These are phyloP conservation scores for Alternaria solani DNA, from an alignment of 2,329 filamentous ascomycete species.

Conservation along the genomic window DNA sequence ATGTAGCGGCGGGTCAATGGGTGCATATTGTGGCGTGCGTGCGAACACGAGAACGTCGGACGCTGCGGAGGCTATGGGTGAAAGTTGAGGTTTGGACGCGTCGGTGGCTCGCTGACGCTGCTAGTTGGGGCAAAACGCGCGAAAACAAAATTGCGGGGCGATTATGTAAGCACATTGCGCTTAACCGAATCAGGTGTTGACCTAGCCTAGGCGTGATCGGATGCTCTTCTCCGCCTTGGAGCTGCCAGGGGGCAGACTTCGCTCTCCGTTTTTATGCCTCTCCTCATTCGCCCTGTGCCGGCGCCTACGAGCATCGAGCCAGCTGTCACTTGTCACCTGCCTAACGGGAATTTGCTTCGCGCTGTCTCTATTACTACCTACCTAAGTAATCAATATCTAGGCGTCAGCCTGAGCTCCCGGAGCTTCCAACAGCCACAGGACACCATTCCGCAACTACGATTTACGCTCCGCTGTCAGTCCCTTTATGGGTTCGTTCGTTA, in stretches of 20 bases:
- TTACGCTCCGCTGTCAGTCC: not conserved
- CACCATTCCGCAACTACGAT: not conserved
- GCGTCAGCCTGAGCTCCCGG: not conserved
- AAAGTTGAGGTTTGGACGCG: conserved; percentile 8
- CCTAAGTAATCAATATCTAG: not conserved
- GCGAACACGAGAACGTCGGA: conserved; percentile 15
- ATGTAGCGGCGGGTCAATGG: conserved; percentile 11
- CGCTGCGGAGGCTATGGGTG: not conserved
- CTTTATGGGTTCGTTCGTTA: not conserved
- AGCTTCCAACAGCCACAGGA: not conserved
- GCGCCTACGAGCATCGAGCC: not conserved
- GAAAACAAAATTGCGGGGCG: not conserved
- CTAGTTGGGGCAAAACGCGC: not conserved
- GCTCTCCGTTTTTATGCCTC: not conserved
- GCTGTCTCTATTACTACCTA: not conserved
- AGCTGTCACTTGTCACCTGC: conserved; percentile 1
- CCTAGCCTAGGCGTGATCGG: not conserved
- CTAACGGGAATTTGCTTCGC: not conserved
- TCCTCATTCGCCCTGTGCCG: not conserved
- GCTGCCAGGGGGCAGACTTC: not conserved
- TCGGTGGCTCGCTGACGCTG: conserved; percentile 2
- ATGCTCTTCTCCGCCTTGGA: not conserved
- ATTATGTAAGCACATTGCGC: conserved; percentile 7
- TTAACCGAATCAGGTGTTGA: not conserved
- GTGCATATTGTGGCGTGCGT: conserved; percentile 26